Base-by-base conservation (phyloP, 2,329 filamentous ascomycete species). In the Myotisia sp. region DNA sequence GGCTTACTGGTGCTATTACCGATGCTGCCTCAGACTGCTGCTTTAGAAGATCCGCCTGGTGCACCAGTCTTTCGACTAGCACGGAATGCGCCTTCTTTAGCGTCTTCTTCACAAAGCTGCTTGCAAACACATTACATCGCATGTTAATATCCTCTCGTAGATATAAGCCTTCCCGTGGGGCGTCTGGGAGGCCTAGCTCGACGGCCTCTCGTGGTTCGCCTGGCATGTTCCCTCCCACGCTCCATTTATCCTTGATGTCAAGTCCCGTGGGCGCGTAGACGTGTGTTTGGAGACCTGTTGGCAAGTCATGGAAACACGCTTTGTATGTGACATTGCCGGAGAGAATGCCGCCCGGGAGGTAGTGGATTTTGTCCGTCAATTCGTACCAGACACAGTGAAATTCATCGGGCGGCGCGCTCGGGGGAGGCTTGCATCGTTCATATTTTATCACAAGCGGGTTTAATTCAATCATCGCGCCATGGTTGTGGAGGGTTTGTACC, bases 61-160 rank as follows among this genome's bases (percentile, higher is more conserved):
- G 59, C 17, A 70, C 55, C 5, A 82, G 56, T n/a, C 67, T 60
- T 3, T 78, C 73, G 2, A 87, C 79, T 3, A 92, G 65, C 2
- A 69, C 63, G 6, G 64, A 67, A 48, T 92, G 83, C 0, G 80
- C 72, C 49, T 79, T 81, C 47, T 80, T 80, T 29, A 92, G 67
- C 9, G 81, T 90, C 58, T 75, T 80, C 64, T 81, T 86, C 38
- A 92, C 79, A 49, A 92, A 92, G 5, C 62, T 59, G 0, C 75
- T 68, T 62, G 90, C 70, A 42, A 90, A 62, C 38, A 84, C 62
- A 48, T 85, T 87, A 60, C 83, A 92, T 37, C 70, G 70, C 65
- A 92, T 75, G 42, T 84, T 77, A 31, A 90, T 76, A 44, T 92
- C 84, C 62, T 92, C 84, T n/a, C 79, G 68, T 26, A 92, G 62